A percentile compares a stretch with the other conserved stretches of the same genome.
Conservation (phyloP, 441 rosid genomes). For the Biscutella laevigata region DNA sequence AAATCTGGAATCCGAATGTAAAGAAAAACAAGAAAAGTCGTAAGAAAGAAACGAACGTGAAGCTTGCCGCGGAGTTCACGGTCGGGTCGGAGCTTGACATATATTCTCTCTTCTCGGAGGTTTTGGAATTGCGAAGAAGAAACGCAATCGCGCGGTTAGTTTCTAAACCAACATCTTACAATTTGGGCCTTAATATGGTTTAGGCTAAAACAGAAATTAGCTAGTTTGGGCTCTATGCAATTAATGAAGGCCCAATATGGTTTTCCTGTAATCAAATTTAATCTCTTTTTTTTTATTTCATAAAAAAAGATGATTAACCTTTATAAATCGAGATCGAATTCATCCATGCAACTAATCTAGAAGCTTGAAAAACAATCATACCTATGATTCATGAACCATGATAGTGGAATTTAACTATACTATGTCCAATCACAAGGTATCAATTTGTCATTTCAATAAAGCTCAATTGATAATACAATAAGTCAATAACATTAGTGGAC, state of each 20-base stretch:
- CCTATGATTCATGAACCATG: not conserved
- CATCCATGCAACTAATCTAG: not conserved
- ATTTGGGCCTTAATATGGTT: not conserved
- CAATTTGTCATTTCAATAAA: not conserved
- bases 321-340: too few species aligned
- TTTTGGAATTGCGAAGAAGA: slow-evolving; percentile 5
- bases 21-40: too few species aligned
- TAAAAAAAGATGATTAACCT: too few species aligned
- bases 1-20: not conserved
- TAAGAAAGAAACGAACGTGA: too few species aligned
- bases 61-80: slow-evolving; percentile 98
- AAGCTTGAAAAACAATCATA: not conserved
- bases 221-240: too few species aligned
- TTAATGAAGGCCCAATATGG: not conserved
- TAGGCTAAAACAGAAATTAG: too few species aligned
- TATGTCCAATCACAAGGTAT: slow-evolving; percentile 12
- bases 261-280: not conserved
- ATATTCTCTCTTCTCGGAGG: slow-evolving; percentile 72
- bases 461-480: not conserved
- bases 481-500: too few species aligned
- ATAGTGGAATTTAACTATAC: not conserved
- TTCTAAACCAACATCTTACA: not conserved
- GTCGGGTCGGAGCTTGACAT: slow-evolving; percentile 92
- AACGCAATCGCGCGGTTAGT: slow-evolving; percentile 8
- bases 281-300: not conserved